Conservation (phyloP, 305 asterid genomes). For the Plantago coronopus region DNA sequence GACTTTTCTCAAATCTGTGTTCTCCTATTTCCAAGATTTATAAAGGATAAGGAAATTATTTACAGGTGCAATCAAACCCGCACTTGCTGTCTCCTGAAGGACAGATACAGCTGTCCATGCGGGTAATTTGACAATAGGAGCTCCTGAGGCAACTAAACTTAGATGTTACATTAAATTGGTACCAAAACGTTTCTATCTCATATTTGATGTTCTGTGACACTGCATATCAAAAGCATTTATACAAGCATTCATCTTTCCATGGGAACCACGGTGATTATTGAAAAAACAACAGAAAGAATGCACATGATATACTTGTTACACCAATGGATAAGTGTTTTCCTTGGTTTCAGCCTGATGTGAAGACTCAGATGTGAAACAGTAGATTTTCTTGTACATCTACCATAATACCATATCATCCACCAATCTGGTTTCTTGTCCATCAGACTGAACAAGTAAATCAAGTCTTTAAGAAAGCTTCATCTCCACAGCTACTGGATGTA, state of each 20-base stretch:
- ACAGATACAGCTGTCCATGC: background rate
- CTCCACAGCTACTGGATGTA: constrained; percentile 21
- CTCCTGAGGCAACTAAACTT: background rate
- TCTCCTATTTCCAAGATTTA: background rate
- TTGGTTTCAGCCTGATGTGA: constrained; percentile 1
- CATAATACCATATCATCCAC: constrained; percentile 12
- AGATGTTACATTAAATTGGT: background rate
- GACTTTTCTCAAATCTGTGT: no score
- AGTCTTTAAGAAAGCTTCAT: background rate
- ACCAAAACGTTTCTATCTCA: no score
- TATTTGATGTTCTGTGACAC: no score
- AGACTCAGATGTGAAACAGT: constrained; percentile 13
- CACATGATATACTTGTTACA: constrained; percentile 15
- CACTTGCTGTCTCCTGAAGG: background rate
- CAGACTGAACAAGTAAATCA: constrained; percentile 8
- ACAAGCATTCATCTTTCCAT: constrained; percentile 18
- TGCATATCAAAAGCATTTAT: no score
- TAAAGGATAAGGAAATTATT: background rate
- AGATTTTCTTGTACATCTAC: background rate
- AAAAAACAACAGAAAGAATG: no score
- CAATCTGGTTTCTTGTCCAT: constrained; percentile 10
- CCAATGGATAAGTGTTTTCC: constrained; percentile 13
- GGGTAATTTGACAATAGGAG: background rate
- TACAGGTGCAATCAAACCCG: background rate
- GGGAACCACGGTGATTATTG: constrained; percentile 4